Conservation (phyloP, 495 filamentous ascomycete species). For the Evernia prunastri region DNA sequence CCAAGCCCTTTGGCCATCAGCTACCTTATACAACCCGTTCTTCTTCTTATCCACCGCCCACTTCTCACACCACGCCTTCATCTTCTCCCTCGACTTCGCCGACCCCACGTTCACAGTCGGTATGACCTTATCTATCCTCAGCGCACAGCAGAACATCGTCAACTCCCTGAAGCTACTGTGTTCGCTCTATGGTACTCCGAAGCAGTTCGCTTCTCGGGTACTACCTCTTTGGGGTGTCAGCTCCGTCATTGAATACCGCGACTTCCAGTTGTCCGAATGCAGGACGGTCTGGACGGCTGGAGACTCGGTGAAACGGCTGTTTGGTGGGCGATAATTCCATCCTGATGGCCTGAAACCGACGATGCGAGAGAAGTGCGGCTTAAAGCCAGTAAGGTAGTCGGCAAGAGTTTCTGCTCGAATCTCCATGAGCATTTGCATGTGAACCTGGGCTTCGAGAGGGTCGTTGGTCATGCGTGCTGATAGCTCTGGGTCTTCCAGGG, state of each 20-base stretch:
- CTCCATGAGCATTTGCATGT: constrained; percentile 95
- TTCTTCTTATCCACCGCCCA: constrained; percentile 83
- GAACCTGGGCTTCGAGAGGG: constrained; percentile 82
- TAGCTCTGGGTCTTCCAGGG: constrained; percentile 81
- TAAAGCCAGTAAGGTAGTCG: constrained; percentile 74
- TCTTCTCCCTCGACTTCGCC: constrained; percentile 61
- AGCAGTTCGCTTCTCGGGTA: constrained; percentile 68
- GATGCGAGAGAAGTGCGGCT: constrained; percentile 70
- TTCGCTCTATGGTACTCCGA: constrained; percentile 90
- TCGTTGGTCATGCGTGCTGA: constrained; percentile 66
- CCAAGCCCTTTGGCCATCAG: constrained; percentile 28
- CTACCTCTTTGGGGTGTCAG: constrained; percentile 74
- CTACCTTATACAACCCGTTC: constrained; percentile 61
- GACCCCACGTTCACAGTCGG: constrained; percentile 91
- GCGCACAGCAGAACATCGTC: constrained; percentile 81
- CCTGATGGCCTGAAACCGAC: constrained; percentile 91
- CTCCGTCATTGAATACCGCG: constrained; percentile 55
- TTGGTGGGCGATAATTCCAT: constrained; percentile 80
- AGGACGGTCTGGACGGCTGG: constrained; percentile 64
- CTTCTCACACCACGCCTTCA: constrained; percentile 86
- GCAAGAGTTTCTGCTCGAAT: constrained; percentile 79
- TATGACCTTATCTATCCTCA: constrained; percentile 81
- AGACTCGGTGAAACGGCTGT: constrained; percentile 53
- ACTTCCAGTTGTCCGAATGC: constrained; percentile 65
- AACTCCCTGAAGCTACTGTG: constrained; percentile 91